Evolutionary conservation across 169 alveolate species (phyloP).

Genomic region (Plasmodium fragile): DNA sequence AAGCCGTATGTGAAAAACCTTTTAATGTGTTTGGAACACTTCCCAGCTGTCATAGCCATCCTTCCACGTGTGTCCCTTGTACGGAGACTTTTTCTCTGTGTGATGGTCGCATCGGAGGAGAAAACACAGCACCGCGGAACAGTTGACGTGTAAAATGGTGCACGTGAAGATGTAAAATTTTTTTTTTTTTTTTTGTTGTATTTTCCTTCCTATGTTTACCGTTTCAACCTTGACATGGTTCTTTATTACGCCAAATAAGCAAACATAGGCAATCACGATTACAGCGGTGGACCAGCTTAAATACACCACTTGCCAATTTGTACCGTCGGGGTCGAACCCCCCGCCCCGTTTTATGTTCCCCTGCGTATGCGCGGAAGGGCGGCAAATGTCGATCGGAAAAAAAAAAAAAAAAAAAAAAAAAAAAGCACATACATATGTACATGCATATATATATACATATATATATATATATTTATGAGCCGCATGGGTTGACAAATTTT

Average conservation of each 20-base stretch:
- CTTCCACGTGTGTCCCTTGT: background rate
- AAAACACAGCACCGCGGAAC: background rate
- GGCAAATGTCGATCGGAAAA: background rate
- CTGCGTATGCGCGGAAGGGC: background rate
- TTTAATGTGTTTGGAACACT: conserved; percentile 47
- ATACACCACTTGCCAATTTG: background rate
- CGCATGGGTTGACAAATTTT: background rate
- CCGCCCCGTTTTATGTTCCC: background rate
- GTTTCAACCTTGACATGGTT: background rate
- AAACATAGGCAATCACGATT: background rate
- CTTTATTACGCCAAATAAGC: background rate
- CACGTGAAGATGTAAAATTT: too few relatives aligned
- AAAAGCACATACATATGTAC: background rate
- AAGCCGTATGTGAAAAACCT: conserved; percentile 47
- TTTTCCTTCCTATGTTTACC: background rate
- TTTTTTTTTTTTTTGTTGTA: too few relatives aligned
- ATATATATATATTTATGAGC: background rate
- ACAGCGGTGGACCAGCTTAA: background rate
- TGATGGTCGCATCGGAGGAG: background rate
- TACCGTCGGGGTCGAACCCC: background rate
- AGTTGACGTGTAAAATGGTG: background rate
- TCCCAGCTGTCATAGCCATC: conserved; percentile 58
- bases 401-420: background rate
- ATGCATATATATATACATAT: background rate
- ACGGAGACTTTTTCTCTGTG: background rate